Evolutionary conservation across 139 green algal genomes (phyloP).

Genomic region (Parachlorella kessleri): DNA sequence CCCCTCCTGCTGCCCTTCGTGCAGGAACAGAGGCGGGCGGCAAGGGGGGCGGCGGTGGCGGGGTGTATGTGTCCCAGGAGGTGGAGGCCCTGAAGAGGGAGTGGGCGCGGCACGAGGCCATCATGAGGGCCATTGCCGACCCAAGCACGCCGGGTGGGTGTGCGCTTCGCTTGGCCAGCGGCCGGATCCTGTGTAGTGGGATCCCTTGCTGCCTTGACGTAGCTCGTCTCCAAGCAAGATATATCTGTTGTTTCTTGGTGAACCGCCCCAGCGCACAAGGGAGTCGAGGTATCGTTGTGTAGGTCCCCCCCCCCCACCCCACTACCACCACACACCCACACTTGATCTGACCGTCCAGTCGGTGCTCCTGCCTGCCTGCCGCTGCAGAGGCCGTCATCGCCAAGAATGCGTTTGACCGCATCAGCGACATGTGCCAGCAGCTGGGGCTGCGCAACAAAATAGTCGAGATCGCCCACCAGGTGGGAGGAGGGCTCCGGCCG

Average conservation of each 20-base stretch:
- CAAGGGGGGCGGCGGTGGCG: neutral
- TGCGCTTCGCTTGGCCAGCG: too few relatives aligned
- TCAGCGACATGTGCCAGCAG: slow-evolving; percentile 57
- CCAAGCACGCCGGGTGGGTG: slow-evolving; percentile 23
- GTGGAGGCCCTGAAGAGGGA: slow-evolving; percentile 40
- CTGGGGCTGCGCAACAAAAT: slow-evolving; percentile 41
- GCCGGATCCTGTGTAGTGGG: too few relatives aligned
- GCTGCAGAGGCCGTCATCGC: slow-evolving; percentile 62
- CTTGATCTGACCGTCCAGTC: too few relatives aligned
- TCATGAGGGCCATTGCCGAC: slow-evolving; percentile 65
- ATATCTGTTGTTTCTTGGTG: too few relatives aligned
- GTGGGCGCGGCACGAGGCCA: slow-evolving; percentile 64
- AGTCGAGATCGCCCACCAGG: slow-evolving; percentile 67
- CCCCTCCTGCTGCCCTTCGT: neutral
- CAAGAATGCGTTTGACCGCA: slow-evolving; percentile 56
- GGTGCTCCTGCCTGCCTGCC: neutral
- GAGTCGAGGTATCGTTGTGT: too few relatives aligned
- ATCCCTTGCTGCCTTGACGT: too few relatives aligned
- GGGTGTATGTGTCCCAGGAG: slow-evolving; percentile 22
- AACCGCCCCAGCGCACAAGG: too few relatives aligned
- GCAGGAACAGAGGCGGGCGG: neutral
- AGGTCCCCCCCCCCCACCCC: too few relatives aligned
- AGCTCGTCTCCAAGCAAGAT: too few relatives aligned
- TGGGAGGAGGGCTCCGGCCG: too few relatives aligned
- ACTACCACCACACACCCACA: too few relatives aligned